Conservation (phyloP, 2,329 filamentous ascomycete genomes). For the Aspergillus intermedius region DNA sequence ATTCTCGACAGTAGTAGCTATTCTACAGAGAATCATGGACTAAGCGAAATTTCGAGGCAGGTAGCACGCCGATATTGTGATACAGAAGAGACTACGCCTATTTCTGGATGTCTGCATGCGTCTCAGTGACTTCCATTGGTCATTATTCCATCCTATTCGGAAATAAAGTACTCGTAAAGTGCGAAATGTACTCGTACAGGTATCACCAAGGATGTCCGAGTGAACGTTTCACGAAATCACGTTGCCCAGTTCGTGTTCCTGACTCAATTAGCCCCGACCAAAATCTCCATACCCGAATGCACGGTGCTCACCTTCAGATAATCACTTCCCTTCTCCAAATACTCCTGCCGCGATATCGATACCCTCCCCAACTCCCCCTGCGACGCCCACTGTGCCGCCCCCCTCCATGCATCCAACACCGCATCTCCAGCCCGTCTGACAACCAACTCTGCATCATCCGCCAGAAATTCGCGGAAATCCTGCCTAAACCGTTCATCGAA, state of each 20-base stretch:
- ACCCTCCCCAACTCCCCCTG: constrained; percentile 53
- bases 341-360: constrained; percentile 74
- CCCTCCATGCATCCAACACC: constrained; percentile 84
- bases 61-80: too few species aligned
- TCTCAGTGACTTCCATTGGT: too few species aligned
- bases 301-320: constrained; percentile 68
- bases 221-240: constrained; percentile 21
- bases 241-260: constrained; percentile 36
- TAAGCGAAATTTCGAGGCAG: too few species aligned
- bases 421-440: constrained; percentile 71
- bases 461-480: constrained; percentile 67
- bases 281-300: too few species aligned
- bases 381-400: constrained; percentile 76
- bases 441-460: constrained; percentile 59
- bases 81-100: too few species aligned
- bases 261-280: not conserved
- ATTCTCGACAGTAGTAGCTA: too few species aligned
- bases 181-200: too few species aligned
- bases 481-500: constrained; percentile 75
- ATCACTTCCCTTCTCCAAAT: constrained; percentile 82
- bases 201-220: too few species aligned
- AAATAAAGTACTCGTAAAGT: too few species aligned
- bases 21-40: too few species aligned
- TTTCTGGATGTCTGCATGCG: too few species aligned
- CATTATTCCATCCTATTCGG: not conserved